phyloP scores from a whole-genome alignment of 2,329 filamentous ascomycete genomes.

The Ophiocordyceps camponoti-saundersi region DNA sequence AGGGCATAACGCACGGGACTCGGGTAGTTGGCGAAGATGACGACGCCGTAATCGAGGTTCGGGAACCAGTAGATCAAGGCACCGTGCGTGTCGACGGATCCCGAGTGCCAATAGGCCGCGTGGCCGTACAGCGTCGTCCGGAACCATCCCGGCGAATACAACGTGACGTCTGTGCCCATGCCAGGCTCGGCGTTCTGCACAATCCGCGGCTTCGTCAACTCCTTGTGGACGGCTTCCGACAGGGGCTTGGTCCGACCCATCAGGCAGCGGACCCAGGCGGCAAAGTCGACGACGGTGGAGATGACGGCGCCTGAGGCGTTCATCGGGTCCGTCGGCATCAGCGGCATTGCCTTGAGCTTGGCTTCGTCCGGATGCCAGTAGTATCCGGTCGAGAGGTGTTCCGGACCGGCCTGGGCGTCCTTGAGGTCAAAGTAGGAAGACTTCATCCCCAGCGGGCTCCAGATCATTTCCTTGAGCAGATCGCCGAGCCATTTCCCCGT shows the following conservation, averaged over 20 bases:
- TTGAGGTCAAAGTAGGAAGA: constrained; percentile 19
- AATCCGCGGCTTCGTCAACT: constrained; percentile 13
- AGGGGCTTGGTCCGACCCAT: constrained; percentile 14
- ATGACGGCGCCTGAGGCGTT: constrained; percentile 25
- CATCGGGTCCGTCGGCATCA: constrained; percentile 10
- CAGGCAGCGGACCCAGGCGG: constrained; percentile 31
- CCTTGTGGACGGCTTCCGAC: constrained; percentile 9
- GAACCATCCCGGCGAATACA: constrained; percentile 15
- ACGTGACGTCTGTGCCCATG: constrained; percentile 4
- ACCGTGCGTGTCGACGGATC: constrained; percentile 10
- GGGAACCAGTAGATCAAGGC: constrained; percentile 12
- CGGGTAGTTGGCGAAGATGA: constrained; percentile 18
- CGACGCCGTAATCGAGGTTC: constrained; percentile 2
- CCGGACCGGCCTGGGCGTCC: constrained; percentile 9
- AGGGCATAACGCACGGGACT: constrained; percentile 13
- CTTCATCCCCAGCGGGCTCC: constrained; percentile 28
- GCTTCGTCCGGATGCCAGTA: constrained; percentile 13
- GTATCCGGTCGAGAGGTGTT: constrained; percentile 24
- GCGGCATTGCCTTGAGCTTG: constrained; percentile 10
- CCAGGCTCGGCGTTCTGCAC: constrained; percentile 7
- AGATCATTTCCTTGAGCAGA: constrained; percentile 24
- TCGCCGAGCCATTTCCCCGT: constrained; percentile 18
- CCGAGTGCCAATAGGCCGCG: constrained; percentile 13
- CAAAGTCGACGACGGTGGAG: constrained; percentile 30
- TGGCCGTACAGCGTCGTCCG: constrained; percentile 9